Percentiles rank a stretch among this genome's conserved stretches.
These are phyloP conservation scores for Micractinium sp. DNA, from an alignment of 139 green algal genomes.

Conservation along the genomic window DNA sequence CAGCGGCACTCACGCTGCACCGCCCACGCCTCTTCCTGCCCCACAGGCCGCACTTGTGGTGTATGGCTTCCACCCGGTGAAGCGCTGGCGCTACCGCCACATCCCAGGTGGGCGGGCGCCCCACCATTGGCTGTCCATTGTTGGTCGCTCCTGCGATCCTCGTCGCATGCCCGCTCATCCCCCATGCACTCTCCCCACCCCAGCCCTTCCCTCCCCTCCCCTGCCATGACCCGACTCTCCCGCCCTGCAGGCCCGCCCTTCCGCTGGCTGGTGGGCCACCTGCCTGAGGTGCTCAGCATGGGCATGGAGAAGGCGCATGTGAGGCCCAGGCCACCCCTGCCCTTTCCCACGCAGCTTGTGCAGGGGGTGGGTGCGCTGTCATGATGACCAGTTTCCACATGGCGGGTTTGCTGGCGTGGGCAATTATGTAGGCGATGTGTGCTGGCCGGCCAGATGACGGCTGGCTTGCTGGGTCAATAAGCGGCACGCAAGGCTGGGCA, in stretches of 20 bases:
- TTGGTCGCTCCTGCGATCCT: background rate
- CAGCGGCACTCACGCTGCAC: no score
- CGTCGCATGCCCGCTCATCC: background rate
- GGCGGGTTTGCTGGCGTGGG: background rate
- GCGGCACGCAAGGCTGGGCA: no score
- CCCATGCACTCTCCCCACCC: background rate
- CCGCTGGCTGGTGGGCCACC: constrained; percentile 3
- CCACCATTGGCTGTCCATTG: background rate
- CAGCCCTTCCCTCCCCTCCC: no score
- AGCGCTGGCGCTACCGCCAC: constrained; percentile 9
- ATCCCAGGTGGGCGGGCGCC: background rate
- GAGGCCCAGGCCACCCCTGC: background rate
- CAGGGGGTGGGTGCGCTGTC: no score
- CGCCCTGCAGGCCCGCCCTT: background rate
- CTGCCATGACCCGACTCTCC: background rate
- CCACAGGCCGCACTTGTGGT: background rate
- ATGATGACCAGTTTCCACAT: no score
- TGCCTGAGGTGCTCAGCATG: background rate
- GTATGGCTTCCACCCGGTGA: constrained; percentile 3
- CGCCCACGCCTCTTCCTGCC: background rate
- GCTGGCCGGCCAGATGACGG: no score
- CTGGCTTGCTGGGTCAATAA: background rate
- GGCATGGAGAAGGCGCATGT: background rate
- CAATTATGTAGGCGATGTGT: no score
- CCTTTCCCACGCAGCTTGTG: background rate